These are phyloP conservation scores for Dryas alaskensis DNA, from an alignment of 306 rosid genomes.

Conservation along the genomic window DNA sequence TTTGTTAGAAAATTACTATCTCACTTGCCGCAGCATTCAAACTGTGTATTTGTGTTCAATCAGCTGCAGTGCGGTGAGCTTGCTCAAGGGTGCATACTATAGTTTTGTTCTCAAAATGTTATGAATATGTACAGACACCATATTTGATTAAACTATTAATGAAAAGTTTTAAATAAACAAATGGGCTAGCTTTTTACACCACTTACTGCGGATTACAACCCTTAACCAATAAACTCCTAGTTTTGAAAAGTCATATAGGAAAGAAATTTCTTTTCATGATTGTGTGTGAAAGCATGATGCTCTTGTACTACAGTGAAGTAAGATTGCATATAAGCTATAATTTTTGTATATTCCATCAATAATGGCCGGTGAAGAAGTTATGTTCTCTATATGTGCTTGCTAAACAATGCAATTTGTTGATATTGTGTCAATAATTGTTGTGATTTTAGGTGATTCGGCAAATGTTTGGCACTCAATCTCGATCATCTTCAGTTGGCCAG, in stretches of 20 bases:
- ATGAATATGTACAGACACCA: not conserved
- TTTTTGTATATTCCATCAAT: not conserved
- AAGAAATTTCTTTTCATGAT: not conserved
- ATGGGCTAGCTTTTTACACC: not conserved
- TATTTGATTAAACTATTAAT: not conserved
- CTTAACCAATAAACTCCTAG: not conserved
- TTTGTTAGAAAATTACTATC: not conserved
- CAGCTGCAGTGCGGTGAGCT: not conserved
- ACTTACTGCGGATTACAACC: not conserved
- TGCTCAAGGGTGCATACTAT: not conserved
- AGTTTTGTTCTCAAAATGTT: not conserved
- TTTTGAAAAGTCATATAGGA: not conserved
- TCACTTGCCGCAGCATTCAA: not conserved
- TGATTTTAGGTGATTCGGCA: constrained; percentile 13
- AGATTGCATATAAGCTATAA: not conserved
- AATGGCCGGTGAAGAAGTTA: not conserved
- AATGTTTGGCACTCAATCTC: not conserved
- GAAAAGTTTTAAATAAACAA: not conserved
- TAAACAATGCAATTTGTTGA: too few relatives aligned
- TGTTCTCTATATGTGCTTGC: not conserved
- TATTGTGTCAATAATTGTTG: not conserved
- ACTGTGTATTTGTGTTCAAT: not conserved
- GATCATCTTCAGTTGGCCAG: not conserved
- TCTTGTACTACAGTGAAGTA: not conserved
- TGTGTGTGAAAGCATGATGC: not conserved